These are phyloP conservation scores for Penium margaritaceum DNA, from an alignment of 139 green algal genomes.

Conservation along the genomic window DNA sequence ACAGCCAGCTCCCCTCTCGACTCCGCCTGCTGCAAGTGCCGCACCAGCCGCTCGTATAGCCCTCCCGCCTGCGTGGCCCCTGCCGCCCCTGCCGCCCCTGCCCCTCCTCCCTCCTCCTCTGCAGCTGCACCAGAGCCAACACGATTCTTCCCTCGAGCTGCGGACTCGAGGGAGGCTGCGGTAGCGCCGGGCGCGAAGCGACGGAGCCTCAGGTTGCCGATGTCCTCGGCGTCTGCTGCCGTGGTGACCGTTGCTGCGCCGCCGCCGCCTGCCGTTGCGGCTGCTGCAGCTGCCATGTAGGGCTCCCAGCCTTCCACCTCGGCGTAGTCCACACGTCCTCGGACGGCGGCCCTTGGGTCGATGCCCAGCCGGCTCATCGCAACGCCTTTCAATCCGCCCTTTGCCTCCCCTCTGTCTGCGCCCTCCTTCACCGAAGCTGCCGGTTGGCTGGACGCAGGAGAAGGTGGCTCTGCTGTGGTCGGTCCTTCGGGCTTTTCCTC, in stretches of 20 bases:
- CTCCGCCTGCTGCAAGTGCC: neutral
- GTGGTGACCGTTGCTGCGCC: too few species aligned
- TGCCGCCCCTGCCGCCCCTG: neutral
- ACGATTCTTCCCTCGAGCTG: too few species aligned
- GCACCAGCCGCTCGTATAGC: slow-evolving; percentile 1
- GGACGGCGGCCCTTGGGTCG: neutral
- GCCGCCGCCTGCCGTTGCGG: neutral
- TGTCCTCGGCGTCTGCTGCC: neutral
- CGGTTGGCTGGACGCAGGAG: too few species aligned
- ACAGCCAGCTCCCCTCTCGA: neutral
- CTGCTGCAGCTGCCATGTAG: neutral
- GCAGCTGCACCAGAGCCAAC: too few species aligned
- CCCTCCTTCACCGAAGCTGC: too few species aligned
- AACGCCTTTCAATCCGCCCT: too few species aligned
- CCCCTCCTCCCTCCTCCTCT: too few species aligned
- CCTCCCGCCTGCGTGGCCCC: neutral
- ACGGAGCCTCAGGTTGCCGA: neutral
- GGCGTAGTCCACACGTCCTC: neutral
- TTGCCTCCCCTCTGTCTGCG: too few species aligned
- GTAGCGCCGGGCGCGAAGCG: neutral
- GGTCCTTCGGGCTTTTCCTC: neutral
- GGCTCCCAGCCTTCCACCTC: slow-evolving; percentile 1
- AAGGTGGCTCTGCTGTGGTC: neutral
- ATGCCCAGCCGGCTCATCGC: neutral
- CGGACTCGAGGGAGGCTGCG: too few species aligned